Evolutionary conservation across 768 basidiomycete genomes (phyloP).

Genomic region (Plicaturopsis crispa): DNA sequence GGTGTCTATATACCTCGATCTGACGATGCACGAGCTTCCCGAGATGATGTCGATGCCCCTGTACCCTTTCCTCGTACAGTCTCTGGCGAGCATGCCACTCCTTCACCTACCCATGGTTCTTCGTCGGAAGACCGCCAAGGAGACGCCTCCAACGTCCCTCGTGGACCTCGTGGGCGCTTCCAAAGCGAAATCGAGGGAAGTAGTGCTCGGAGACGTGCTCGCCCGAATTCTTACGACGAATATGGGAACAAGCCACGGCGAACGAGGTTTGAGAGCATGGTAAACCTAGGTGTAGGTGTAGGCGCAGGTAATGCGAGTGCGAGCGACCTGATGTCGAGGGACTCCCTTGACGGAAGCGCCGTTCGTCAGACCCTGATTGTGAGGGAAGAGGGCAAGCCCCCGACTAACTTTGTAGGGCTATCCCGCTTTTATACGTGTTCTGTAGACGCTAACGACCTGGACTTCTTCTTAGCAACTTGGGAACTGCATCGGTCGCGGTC

Average conservation of each 20-base stretch:
- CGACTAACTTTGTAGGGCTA: conserved; percentile 72
- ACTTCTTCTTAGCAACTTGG: conserved; percentile 75
- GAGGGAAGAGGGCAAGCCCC: conserved; percentile 72
- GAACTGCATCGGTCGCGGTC: conserved; percentile 93
- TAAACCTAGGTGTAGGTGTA: conserved; percentile 47
- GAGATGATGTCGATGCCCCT: conserved; percentile 26
- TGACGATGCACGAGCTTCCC: conserved; percentile 23
- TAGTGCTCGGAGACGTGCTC: conserved; percentile 39
- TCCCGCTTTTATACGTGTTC: conserved; percentile 1
- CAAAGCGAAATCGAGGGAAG: conserved; percentile 67
- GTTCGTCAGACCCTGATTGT: conserved; percentile 67
- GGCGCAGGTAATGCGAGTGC: conserved; percentile 44
- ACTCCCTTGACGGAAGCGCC: conserved; percentile 57
- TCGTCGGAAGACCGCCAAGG: conserved; percentile 27
- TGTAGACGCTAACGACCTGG: conserved; percentile 3
- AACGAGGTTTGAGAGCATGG: conserved; percentile 69
- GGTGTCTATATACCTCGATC: conserved; percentile 38
- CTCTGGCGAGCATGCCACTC: conserved; percentile 40
- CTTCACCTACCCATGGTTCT: conserved; percentile 34
- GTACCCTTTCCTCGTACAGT: conserved; percentile 63
- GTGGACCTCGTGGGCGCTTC: conserved; percentile 54
- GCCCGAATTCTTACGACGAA: conserved; percentile 67
- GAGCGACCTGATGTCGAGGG: conserved; percentile 57
- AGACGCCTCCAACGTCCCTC: conserved; percentile 26
- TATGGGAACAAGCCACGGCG: conserved; percentile 43